Evolutionary conservation across 2,329 filamentous ascomycete genomes (phyloP).

Genomic region (Aphanocladium album): DNA sequence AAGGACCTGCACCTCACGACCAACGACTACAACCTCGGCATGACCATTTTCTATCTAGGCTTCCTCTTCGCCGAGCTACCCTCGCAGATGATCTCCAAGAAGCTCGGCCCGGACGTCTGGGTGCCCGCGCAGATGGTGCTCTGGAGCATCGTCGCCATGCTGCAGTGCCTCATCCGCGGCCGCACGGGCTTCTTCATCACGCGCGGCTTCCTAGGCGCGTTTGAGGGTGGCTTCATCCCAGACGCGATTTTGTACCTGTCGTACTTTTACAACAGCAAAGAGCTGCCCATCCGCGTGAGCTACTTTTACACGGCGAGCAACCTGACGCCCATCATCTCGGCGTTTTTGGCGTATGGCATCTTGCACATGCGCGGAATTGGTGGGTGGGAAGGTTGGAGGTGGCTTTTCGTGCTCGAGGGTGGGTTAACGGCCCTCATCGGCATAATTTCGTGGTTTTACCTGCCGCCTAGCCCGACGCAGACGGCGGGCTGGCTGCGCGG

Average conservation of each 20-base stretch:
- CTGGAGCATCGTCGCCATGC: constrained; percentile 45
- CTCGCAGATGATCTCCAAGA: constrained; percentile 53
- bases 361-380: constrained; percentile 35
- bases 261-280: constrained; percentile 39
- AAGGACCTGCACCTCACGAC: constrained; percentile 34
- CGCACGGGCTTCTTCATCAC: constrained; percentile 17
- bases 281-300: constrained; percentile 34
- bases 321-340: constrained; percentile 33
- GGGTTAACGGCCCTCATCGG: constrained; percentile 43
- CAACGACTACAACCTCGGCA: constrained; percentile 44
- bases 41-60: constrained; percentile 43
- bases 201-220: constrained; percentile 28
- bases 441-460: constrained; percentile 47
- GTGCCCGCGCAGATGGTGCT: constrained; percentile 52
- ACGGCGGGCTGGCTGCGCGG: constrained; percentile 48
- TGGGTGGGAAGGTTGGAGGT: constrained; percentile 37
- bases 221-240: constrained; percentile 37
- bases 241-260: constrained; percentile 38
- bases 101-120: constrained; percentile 42
- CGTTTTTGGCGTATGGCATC: constrained; percentile 34
- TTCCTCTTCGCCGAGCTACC: constrained; percentile 55
- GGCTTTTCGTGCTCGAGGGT: constrained; percentile 52
- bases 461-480: constrained; percentile 48
- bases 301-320: constrained; percentile 39
- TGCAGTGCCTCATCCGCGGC: constrained; percentile 13